These are phyloP conservation scores for Colletotrichum trifolii DNA, from an alignment of 2,329 filamentous ascomycete genomes.

Conservation along the genomic window DNA sequence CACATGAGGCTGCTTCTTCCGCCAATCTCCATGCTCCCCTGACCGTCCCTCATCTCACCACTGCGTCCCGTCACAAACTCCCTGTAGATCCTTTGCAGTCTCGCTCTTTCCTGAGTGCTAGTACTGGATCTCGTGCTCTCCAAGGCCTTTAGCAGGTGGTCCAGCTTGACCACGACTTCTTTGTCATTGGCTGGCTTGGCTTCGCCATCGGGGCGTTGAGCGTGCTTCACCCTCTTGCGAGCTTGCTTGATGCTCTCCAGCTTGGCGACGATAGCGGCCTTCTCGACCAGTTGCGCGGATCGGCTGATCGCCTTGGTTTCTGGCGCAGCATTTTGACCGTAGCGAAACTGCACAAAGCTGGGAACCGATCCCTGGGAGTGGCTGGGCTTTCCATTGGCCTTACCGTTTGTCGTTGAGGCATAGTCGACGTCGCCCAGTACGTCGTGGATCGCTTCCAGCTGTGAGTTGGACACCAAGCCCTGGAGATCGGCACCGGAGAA, in stretches of 20 bases:
- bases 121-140: constrained; percentile 85
- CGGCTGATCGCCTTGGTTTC: constrained; percentile 57
- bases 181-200: constrained; percentile 53
- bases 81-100: constrained; percentile 84
- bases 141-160: constrained; percentile 83
- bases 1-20: constrained; percentile 95
- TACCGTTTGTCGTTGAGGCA: constrained; percentile 47
- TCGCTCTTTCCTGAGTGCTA: constrained; percentile 77
- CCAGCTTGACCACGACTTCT: constrained; percentile 87
- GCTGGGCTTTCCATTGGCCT: constrained; percentile 42
- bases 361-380: constrained; percentile 47
- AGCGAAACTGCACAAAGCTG: constrained; percentile 86
- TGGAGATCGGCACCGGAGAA: constrained; percentile 96
- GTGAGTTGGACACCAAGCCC: constrained; percentile 94
- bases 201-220: constrained; percentile 43
- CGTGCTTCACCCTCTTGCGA: constrained; percentile 60
- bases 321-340: constrained; percentile 68
- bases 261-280: constrained; percentile 83
- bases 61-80: constrained; percentile 95
- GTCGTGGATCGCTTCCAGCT: constrained; percentile 96
- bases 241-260: constrained; percentile 81
- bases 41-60: constrained; percentile 94
- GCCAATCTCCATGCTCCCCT: constrained; percentile 91
- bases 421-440: constrained; percentile 70
- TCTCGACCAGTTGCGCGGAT: constrained; percentile 74